These are phyloP conservation scores for Acanthamoeba culbertsoni DNA, from an alignment of 208 protist genomes.

Conservation along the genomic window DNA sequence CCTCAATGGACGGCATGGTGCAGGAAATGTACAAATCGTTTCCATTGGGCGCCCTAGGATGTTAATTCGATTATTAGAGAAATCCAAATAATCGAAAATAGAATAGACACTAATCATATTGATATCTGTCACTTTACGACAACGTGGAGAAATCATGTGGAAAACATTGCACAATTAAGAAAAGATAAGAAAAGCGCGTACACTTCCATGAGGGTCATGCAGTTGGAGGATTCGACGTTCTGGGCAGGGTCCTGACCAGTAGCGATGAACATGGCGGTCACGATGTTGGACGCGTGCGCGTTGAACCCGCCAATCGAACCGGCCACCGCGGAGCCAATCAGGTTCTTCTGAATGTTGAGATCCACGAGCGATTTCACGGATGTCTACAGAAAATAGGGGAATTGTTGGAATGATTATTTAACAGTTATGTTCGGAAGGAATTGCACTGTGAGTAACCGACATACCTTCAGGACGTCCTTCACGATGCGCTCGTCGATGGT, in stretches of 20 bases:
- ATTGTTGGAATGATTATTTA: not conserved
- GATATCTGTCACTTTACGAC: not conserved
- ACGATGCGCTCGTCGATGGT: slow-evolving; percentile 90
- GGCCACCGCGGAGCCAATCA: slow-evolving; percentile 95
- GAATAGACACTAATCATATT: not conserved
- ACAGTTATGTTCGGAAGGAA: not conserved
- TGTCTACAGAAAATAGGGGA: not conserved
- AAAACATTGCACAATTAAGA: not conserved
- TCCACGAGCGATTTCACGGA: slow-evolving; percentile 80
- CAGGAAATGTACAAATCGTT: slow-evolving; percentile 93
- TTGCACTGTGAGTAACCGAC: slow-evolving; percentile 67
- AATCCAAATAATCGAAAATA: not conserved
- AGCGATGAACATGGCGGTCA: slow-evolving; percentile 96
- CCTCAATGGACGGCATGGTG: slow-evolving; percentile 98
- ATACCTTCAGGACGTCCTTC: slow-evolving; percentile 92
- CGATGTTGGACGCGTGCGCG: slow-evolving; percentile 97
- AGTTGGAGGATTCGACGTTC: slow-evolving; percentile 96
- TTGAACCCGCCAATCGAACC: slow-evolving; percentile 95
- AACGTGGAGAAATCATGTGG: not conserved
- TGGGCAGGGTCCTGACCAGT: slow-evolving; percentile 98
- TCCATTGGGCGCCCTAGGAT: slow-evolving; percentile 68
- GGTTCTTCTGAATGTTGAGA: slow-evolving; percentile 95
- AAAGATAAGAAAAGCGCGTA: not conserved
- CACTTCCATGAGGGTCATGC: slow-evolving; percentile 95
- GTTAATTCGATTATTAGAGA: not conserved